A percentile compares a stretch with the other conserved stretches of the same genome.
phyloP scores from a whole-genome alignment of 2,329 filamentous ascomycete species.

The Coniochaeta sp. region DNA sequence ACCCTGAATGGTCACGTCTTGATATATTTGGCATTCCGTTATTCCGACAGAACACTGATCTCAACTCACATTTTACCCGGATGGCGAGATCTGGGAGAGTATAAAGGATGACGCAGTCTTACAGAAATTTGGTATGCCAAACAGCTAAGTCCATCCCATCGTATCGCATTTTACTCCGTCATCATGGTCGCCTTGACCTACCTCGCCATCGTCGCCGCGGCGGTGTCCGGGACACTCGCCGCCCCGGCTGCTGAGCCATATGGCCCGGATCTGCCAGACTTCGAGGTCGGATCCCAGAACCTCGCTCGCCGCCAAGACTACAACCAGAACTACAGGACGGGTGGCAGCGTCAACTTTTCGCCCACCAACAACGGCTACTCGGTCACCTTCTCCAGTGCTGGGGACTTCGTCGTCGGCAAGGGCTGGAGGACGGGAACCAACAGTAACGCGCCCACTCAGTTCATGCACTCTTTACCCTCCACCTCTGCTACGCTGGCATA shows the following conservation, averaged over 20 bases:
- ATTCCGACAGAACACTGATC: background rate
- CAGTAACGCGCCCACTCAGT: constrained; percentile 28
- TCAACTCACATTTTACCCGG: background rate
- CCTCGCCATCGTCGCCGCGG: constrained; percentile 16
- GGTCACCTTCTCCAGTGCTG: constrained; percentile 33
- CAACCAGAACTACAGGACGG: constrained; percentile 33
- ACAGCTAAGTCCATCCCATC: background rate
- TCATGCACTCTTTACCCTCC: no score
- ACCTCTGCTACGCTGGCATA: background rate
- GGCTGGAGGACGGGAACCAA: constrained; percentile 48
- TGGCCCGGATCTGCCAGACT: constrained; percentile 16
- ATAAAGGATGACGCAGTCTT: constrained; percentile 3
- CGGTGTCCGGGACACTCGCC: constrained; percentile 15
- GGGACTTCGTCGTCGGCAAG: constrained; percentile 52
- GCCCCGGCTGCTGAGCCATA: constrained; percentile 13
- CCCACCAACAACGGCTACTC: constrained; percentile 27
- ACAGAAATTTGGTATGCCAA: background rate
- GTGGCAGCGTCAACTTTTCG: constrained; percentile 25
- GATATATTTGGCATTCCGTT: background rate
- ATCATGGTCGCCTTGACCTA: constrained; percentile 17
- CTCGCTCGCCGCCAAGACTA: constrained; percentile 26
- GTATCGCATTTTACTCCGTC: background rate
- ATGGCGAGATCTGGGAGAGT: background rate
- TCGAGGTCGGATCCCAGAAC: constrained; percentile 16
- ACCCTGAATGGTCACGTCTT: background rate